Evolutionary conservation across 208 protist genomes (phyloP).

Genomic region (Acanthamoeba triangularis): DNA sequence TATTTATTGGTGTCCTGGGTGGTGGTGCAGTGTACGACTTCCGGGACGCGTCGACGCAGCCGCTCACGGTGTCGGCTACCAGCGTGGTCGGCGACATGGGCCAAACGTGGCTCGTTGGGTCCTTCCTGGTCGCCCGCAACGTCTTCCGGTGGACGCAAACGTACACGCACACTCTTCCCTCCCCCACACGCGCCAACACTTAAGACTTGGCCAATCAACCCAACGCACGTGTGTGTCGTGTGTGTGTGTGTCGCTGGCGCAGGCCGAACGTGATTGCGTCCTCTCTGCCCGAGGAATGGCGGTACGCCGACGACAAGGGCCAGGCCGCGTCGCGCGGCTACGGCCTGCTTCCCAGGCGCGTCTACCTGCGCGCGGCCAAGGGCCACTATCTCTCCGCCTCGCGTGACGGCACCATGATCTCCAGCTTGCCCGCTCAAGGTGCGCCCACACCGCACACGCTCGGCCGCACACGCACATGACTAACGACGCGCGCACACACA

Average conservation of each 20-base stretch:
- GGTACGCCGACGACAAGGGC: conserved; percentile 9
- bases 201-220: neutral
- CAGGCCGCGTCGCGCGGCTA: neutral
- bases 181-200: neutral
- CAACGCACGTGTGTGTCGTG: neutral
- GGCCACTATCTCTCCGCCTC: conserved; percentile 18
- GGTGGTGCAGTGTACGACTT: conserved; percentile 60
- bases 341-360: conserved; percentile 4
- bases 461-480: too few species aligned
- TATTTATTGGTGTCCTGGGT: neutral
- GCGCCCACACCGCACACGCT: neutral
- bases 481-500: too few species aligned
- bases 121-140: conserved; percentile 46
- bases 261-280: conserved; percentile 52
- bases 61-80: neutral
- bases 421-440: neutral
- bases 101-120: conserved; percentile 71
- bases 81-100: conserved; percentile 36
- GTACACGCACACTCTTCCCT: neutral
- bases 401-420: neutral
- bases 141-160: conserved; percentile 52
- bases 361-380: conserved; percentile 8
- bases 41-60: neutral
- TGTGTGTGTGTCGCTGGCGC: neutral
- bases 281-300: conserved; percentile 42